Evolutionary conservation across 352 stramenopile genomes (phyloP), one percentile per base, ranked within the genome.

Genomic region (Sclerospora graminicola): DNA sequence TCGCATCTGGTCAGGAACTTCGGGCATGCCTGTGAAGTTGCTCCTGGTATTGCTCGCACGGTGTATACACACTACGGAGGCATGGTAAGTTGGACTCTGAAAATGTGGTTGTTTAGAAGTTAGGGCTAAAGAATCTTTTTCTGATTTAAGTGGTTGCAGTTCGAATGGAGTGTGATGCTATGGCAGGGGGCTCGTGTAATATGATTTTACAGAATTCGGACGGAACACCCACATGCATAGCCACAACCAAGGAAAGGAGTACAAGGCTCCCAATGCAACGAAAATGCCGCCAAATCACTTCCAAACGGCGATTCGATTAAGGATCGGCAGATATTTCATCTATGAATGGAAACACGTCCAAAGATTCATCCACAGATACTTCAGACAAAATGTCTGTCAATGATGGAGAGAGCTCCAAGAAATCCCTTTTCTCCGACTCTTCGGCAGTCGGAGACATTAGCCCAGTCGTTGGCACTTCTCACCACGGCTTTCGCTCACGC

Each of bases 41-140:
- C n/a, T n/a, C n/a, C n/a, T n/a, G n/a, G 75, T 91, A 28, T 84
- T 72, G 11, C 51, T 89, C 33, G 46, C 68, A n/a, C 69, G 80
- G 11, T 91, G 80, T 45, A 91, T 46, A 41, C 63, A n/a, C 85
- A 86, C 57, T 83, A 78, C 30, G 60, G 59, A 39, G 59, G 45
- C 20, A 43, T 53, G 57, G 72, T 82, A 51, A 38, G 67, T 69
- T 4, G 16, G 5, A 16, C 27, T 16, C 16, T 32, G 4, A 4
- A 30, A 23, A 3, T 0, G 8, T 45, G 18, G 29, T 27, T 31
- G 33, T 32, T 13, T 23, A 11, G 13, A 20, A 2, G 14, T 19
- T 8, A 32, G 10, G 35, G 40, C 30, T 42, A 13, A 23, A 15
- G 36, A 9, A 23, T 14, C 4, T 34, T 13, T 4, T 39, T 21